phyloP scores from a whole-genome alignment of 2,329 filamentous ascomycete genomes.

The Scorias spongiosa region DNA sequence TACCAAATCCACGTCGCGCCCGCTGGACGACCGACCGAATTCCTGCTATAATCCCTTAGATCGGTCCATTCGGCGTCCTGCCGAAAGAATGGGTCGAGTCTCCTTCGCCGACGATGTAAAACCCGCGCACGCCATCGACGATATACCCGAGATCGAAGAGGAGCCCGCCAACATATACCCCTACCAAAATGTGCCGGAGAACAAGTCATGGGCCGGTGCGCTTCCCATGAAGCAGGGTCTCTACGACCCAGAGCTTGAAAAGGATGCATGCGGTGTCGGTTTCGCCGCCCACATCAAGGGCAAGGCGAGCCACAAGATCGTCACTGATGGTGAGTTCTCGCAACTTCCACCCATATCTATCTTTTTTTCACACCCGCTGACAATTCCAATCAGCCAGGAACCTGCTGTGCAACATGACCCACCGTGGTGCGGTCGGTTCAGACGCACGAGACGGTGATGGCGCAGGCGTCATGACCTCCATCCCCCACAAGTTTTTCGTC shows the following conservation, averaged over 20 bases:
- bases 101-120: constrained; percentile 37
- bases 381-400: constrained; percentile 50
- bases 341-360: not conserved
- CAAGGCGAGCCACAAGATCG: constrained; percentile 92
- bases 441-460: constrained; percentile 96
- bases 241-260: constrained; percentile 90
- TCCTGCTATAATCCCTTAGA: too few relatives aligned
- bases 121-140: constrained; percentile 23
- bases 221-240: constrained; percentile 97
- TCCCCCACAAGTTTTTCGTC: constrained; percentile 94
- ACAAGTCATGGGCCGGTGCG: constrained; percentile 88
- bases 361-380: too few relatives aligned
- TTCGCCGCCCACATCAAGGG: constrained; percentile 99
- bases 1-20: too few relatives aligned
- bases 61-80: constrained; percentile 28
- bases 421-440: constrained; percentile 93
- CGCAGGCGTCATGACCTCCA: constrained; percentile 98
- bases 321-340: constrained; percentile 71
- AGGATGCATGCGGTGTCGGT: constrained; percentile 98
- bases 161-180: constrained; percentile 53
- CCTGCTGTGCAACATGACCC: constrained; percentile 99
- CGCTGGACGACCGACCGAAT: too few relatives aligned
- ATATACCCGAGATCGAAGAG: constrained; percentile 37
- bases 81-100: constrained; percentile 40
- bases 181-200: constrained; percentile 63